A percentile compares a stretch with the other conserved stretches of the same genome.
Conservation (phyloP, 2,329 filamentous ascomycete genomes). For the Aschersonia sp. region DNA sequence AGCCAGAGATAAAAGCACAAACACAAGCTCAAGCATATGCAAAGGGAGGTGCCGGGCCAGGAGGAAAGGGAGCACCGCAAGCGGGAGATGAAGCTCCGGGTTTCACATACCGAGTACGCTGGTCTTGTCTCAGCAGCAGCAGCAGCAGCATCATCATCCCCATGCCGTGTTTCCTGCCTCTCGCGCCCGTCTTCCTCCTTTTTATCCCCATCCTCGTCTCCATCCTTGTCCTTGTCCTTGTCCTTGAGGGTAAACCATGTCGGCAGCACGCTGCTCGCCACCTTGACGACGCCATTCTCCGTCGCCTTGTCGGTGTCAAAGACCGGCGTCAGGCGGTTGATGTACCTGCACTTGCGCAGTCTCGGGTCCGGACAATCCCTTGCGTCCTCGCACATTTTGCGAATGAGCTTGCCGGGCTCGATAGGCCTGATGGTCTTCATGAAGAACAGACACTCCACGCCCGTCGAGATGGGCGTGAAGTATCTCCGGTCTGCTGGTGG, state of each 20-base stretch:
- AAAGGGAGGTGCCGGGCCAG: no score
- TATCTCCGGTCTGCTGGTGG: slow-evolving; percentile 24
- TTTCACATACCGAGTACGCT: slow-evolving; percentile 26
- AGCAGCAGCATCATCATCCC: no score
- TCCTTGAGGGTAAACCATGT: slow-evolving; percentile 41
- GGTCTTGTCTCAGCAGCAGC: slow-evolving; percentile 6
- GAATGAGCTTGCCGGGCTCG: slow-evolving; percentile 38
- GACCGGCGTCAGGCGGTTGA: slow-evolving; percentile 43
- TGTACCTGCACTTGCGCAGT: slow-evolving; percentile 36
- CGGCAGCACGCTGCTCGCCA: slow-evolving; percentile 47
- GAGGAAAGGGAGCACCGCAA: no score
- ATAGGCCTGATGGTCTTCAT: slow-evolving; percentile 40
- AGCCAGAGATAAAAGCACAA: no score
- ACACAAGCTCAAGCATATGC: no score
- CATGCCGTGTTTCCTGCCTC: no score
- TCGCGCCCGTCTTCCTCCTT: no score
- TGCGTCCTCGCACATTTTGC: slow-evolving; percentile 41
- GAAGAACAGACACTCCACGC: slow-evolving; percentile 49
- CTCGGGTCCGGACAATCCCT: slow-evolving; percentile 23
- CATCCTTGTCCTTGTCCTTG: slow-evolving; percentile 6
- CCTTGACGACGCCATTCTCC: slow-evolving; percentile 49
- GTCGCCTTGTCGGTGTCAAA: slow-evolving; percentile 47
- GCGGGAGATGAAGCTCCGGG: no score
- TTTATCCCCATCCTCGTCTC: no score
- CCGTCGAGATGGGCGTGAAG: slow-evolving; percentile 38